Percentiles rank a stretch among this genome's conserved stretches.
phyloP scores from a whole-genome alignment of 805 yeast genomes.

The Candida nitratophila region DNA sequence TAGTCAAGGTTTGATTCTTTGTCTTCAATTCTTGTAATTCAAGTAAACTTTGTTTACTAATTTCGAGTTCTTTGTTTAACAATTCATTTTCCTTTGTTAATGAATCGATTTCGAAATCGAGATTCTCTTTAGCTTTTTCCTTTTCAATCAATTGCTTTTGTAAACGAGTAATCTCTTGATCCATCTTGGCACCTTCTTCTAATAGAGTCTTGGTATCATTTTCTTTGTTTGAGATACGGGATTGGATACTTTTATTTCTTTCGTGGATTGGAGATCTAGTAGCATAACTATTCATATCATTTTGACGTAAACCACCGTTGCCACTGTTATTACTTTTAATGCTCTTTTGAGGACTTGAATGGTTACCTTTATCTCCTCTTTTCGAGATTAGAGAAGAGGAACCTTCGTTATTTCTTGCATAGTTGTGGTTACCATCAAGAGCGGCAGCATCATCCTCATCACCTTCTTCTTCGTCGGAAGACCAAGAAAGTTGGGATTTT shows the following conservation, averaged over 20 bases:
- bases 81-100: not conserved
- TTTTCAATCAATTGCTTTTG: conserved; percentile 20
- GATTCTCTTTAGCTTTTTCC: not conserved
- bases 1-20: not conserved
- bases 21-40: not conserved
- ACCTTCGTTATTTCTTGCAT: too few relatives aligned
- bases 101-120: not conserved
- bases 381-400: not conserved
- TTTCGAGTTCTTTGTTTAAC: conserved; percentile 2
- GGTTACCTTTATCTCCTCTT: not conserved
- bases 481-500: conserved; percentile 81
- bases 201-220: conserved; percentile 38
- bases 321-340: not conserved
- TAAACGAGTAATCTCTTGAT: conserved; percentile 31
- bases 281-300: too few relatives aligned
- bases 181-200: conserved; percentile 45
- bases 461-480: conserved; percentile 73
- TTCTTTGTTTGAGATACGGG: conserved; percentile 17
- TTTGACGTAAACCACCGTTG: not conserved
- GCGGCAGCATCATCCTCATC: too few relatives aligned
- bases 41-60: not conserved
- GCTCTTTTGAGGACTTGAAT: not conserved
- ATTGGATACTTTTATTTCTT: conserved; percentile 1
- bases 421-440: too few relatives aligned
- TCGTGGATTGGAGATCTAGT: not conserved